Conservation (phyloP, 495 filamentous ascomycete species). For the Aspergillus steynii region DNA sequence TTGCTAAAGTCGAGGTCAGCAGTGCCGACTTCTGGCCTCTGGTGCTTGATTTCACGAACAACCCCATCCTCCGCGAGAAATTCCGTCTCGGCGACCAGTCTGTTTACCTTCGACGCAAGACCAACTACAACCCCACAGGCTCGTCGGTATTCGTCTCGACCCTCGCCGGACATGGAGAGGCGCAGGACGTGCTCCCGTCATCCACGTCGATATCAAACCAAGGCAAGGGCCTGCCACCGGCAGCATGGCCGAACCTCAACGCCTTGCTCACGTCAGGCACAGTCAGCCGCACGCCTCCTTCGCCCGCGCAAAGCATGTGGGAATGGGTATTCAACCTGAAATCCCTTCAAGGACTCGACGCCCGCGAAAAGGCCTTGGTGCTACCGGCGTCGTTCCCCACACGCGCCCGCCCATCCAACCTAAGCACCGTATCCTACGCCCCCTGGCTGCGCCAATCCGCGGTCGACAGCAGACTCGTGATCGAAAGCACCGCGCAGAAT, state of each 20-base stretch:
- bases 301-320: conserved; percentile 44
- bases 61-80: conserved; percentile 61
- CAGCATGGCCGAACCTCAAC: conserved; percentile 26
- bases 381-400: conserved; percentile 57
- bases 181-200: conserved; percentile 40
- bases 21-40: conserved; percentile 83
- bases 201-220: conserved; percentile 25
- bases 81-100: conserved; percentile 72
- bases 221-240: conserved; percentile 34
- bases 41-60: conserved; percentile 71
- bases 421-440: conserved; percentile 36
- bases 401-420: conserved; percentile 27
- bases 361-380: conserved; percentile 74
- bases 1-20: conserved; percentile 65
- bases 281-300: conserved; percentile 38
- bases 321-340: conserved; percentile 77
- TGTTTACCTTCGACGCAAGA: conserved; percentile 77
- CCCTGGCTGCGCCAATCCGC: conserved; percentile 59
- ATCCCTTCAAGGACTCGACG: conserved; percentile 64
- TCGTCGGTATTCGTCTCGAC: conserved; percentile 76
- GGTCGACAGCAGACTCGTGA: conserved; percentile 74
- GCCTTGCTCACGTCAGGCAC: conserved; percentile 24
- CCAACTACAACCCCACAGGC: conserved; percentile 61
- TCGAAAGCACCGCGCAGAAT: conserved; percentile 63
- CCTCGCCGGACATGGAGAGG: conserved; percentile 50